A percentile compares a stretch with the other conserved stretches of the same genome.
These are phyloP conservation scores for Fraxinus dipetala DNA, from an alignment of 305 asterid genomes.

Conservation along the genomic window DNA sequence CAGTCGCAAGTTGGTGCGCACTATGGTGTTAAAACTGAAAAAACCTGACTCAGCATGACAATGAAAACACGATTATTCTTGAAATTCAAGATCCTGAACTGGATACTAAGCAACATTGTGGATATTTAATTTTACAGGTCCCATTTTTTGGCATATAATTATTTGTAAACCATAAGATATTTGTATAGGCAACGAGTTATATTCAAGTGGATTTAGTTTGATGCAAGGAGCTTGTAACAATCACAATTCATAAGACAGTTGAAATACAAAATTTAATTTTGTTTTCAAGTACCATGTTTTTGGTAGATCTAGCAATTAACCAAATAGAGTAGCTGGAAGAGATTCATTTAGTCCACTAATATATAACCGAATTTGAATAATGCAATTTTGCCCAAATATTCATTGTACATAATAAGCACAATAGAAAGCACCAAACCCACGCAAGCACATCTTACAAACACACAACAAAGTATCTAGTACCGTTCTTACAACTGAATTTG, in stretches of 20 bases:
- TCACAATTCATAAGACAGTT: conserved; percentile 16
- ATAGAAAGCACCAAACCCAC: conserved; percentile 11
- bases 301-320: background rate
- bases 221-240: conserved; percentile 19
- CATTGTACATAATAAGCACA: conserved; percentile 12
- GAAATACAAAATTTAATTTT: conserved; percentile 16
- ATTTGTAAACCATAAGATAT: conserved; percentile 36
- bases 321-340: background rate
- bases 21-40: background rate
- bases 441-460: conserved; percentile 7
- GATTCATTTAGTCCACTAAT: background rate
- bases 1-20: conserved; percentile 16
- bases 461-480: background rate
- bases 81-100: background rate
- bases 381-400: conserved; percentile 2
- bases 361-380: background rate
- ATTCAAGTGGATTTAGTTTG: background rate
- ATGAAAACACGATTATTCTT: background rate
- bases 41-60: background rate
- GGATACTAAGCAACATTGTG: conserved; percentile 23
- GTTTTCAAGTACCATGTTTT: background rate
- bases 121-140: conserved; percentile 32
- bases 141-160: conserved; percentile 23
- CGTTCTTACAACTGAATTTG: background rate
- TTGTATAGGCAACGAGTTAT: conserved; percentile 22